Percentiles rank a stretch among this genome's conserved stretches.
Conservation (phyloP, 2,329 filamentous ascomycete genomes). For the Stenocarpella maydis region DNA sequence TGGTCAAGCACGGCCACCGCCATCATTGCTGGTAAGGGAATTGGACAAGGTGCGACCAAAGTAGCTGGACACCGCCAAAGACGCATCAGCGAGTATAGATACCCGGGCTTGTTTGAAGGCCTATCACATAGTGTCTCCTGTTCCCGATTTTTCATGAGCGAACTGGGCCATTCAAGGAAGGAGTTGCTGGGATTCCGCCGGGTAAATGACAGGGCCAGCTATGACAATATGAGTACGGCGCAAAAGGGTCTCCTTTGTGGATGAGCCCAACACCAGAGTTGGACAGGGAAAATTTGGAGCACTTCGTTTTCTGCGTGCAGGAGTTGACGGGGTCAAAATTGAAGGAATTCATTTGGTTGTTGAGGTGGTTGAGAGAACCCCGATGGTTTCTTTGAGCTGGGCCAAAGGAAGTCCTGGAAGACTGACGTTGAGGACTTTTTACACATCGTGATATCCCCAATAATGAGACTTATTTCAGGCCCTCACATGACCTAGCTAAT, state of each 20-base stretch:
- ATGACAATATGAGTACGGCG: not conserved
- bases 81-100: conserved; percentile 5
- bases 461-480: conserved; percentile 4
- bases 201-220: not conserved
- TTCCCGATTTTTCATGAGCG: not conserved
- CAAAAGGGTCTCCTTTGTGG: not conserved
- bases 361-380: not conserved
- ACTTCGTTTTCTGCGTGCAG: not conserved
- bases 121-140: conserved; percentile 1
- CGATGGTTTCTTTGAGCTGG: not conserved
- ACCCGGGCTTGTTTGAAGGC: conserved; percentile 16
- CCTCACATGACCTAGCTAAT: not conserved
- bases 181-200: not conserved
- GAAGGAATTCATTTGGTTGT: not conserved
- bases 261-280: not conserved
- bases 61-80: not conserved
- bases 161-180: not conserved
- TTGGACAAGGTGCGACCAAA: not conserved
- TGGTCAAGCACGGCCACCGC: not conserved
- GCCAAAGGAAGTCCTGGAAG: not conserved
- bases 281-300: conserved; percentile 10
- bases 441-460: not conserved
- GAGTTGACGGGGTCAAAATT: not conserved
- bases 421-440: not conserved
- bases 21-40: not conserved